Evolutionary conservation across 768 basidiomycete species (phyloP).

Genomic region (Rhodotorula kratochvilovae): DNA sequence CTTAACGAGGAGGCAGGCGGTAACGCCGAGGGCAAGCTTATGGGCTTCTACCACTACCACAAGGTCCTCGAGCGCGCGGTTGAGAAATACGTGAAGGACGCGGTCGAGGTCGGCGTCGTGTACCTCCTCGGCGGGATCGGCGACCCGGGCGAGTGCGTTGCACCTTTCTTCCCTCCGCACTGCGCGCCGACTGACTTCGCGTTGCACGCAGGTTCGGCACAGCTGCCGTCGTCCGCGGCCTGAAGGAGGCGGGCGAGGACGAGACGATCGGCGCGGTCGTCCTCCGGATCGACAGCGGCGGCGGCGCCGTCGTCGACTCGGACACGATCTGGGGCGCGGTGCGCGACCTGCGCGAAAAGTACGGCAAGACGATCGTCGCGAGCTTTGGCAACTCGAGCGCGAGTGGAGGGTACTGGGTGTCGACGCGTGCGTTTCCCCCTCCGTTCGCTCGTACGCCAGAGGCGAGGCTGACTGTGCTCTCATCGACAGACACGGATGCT

Average conservation of each 20-base stretch:
- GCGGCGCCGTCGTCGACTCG: constrained; percentile 42
- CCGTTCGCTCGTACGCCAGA: not conserved
- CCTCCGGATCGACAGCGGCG: constrained; percentile 43
- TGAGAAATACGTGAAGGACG: constrained; percentile 22
- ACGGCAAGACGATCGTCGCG: constrained; percentile 43
- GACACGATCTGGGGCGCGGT: constrained; percentile 44
- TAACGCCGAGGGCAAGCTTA: constrained; percentile 17
- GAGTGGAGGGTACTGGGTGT: constrained; percentile 41
- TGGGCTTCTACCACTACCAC: constrained; percentile 43
- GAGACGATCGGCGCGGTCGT: constrained; percentile 42
- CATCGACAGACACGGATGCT: constrained; percentile 29
- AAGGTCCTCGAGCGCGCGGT: constrained; percentile 37
- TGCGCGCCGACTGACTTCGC: no score
- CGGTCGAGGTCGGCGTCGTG: constrained; percentile 42
- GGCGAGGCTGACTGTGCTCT: not conserved
- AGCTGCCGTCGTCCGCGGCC: constrained; percentile 38
- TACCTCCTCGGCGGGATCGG: constrained; percentile 44
- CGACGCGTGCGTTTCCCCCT: constrained; percentile 10
- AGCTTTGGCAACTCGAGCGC: constrained; percentile 42
- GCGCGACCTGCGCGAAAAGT: constrained; percentile 35
- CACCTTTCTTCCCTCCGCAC: not conserved
- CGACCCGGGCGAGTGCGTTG: constrained; percentile 35
- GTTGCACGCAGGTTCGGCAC: constrained; percentile 37
- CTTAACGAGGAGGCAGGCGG: not conserved
- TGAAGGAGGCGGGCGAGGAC: constrained; percentile 44